Base-by-base conservation (phyloP, 495 filamentous ascomycete genomes). In the Margaritispora aquatica region DNA sequence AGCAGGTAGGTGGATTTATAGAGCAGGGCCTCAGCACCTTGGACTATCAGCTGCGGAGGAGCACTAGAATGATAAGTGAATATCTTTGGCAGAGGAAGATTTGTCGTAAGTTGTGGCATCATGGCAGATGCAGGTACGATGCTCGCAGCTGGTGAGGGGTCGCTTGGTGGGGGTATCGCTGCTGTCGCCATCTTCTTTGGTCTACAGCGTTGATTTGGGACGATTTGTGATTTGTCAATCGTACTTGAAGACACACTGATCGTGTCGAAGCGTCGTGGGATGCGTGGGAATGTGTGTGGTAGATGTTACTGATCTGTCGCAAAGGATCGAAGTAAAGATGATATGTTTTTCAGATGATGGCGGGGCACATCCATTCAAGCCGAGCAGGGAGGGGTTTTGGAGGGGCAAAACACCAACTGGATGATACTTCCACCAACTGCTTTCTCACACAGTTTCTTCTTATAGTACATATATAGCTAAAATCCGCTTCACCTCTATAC, bases 11-110 rank as follows among this genome's bases (percentile, higher is more conserved):
- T 84, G 9, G 92, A 93, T 65, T 82, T 82, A 88, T 92, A 97
- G 69, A 98, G 80, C 66, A 92, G 89, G 49, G 88, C 90, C 82
- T 98, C 94, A 71, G 94, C 94, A 75, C 94, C 94, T 80, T 97
- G 94, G 36, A 87, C 83, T 59, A 97, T 80, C 66, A 94, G 75
- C 70, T 61, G 74, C 51, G 81, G 75, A 19, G 83, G 76, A 65
- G 73, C 59, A 36, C 83, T 79, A 65, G 82, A 73, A 66, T 77
- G 78, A 79, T 89, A 86, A 54, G 83, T 84, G 19, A 82, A 73
- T 63, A 81, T 70, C 41, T 77, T 62, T 21, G 89, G 89, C 62
- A 88, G 71, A 13, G 27, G 51, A 5, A 24, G 34, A 20, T 17
- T 7, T 1, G 15, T 24, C 21, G 52, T 54, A 2, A 44, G 38